These are phyloP conservation scores for Phyllostachys edulis DNA, from an alignment of 176 grass and related monocot species.

Conservation along the genomic window DNA sequence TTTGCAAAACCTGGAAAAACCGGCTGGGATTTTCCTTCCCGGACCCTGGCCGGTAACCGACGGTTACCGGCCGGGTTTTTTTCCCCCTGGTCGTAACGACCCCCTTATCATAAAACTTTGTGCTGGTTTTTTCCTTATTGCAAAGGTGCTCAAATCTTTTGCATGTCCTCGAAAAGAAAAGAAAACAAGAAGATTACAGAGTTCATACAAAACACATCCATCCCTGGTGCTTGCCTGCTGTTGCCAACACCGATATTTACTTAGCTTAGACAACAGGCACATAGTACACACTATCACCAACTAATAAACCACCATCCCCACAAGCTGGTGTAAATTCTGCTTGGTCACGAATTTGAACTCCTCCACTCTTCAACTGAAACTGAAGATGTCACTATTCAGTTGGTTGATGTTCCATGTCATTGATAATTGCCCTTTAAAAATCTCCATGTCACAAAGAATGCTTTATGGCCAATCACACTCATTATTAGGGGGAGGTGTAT, in stretches of 20 bases:
- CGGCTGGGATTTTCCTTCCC: too few species aligned
- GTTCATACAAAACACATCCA: background rate
- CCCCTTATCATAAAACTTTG: too few species aligned
- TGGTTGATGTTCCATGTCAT: conserved; percentile 1
- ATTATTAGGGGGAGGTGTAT: too few species aligned
- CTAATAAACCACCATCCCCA: background rate
- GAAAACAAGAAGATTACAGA: too few species aligned
- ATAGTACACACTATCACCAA: background rate
- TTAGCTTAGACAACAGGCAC: background rate
- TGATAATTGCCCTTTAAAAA: background rate
- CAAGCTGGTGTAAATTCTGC: background rate
- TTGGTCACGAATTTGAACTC: background rate
- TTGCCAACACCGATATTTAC: background rate
- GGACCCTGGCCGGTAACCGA: too few species aligned
- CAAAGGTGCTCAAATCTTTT: too few species aligned
- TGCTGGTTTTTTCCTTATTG: too few species aligned
- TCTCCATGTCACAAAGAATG: background rate
- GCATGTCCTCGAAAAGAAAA: too few species aligned
- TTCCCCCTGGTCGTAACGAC: too few species aligned
- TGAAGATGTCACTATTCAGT: background rate
- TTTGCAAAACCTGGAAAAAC: too few species aligned
- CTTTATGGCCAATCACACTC: background rate
- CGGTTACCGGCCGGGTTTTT: too few species aligned
- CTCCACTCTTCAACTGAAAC: background rate
- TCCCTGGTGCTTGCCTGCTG: background rate